Percentiles rank a stretch among this genome's conserved stretches.
Conservation (phyloP, 495 filamentous ascomycete genomes). For the Friedmanniomyces endolithicus region DNA sequence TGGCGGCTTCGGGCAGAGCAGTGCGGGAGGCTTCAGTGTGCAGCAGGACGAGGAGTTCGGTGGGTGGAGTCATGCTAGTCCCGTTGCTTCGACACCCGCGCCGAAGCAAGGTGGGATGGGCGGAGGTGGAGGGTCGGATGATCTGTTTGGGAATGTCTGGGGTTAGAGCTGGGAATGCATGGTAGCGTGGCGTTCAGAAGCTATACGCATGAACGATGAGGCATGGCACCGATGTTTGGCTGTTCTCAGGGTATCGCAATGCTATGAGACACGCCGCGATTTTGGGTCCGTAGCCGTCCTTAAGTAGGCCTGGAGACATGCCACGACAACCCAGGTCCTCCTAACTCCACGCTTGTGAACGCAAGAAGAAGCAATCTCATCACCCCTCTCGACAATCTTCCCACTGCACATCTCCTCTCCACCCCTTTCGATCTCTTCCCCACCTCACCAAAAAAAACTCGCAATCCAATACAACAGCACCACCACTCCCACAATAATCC, state of each 20-base stretch:
- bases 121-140: conserved; percentile 55
- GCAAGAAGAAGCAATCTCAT: background rate
- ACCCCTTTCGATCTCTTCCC: background rate
- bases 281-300: too few relatives aligned
- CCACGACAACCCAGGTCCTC: background rate
- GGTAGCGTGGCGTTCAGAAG: too few relatives aligned
- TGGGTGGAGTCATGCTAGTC: conserved; percentile 68
- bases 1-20: conserved; percentile 29
- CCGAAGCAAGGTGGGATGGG: conserved; percentile 18
- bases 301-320: background rate
- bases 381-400: too few relatives aligned
- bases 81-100: conserved; percentile 32
- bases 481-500: conserved; percentile 63
- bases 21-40: conserved; percentile 32
- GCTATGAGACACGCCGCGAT: too few relatives aligned
- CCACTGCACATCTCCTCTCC: background rate
- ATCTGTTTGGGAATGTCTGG: conserved; percentile 93
- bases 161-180: conserved; percentile 34
- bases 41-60: conserved; percentile 77
- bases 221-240: too few relatives aligned
- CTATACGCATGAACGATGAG: too few relatives aligned
- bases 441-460: conserved; percentile 22
- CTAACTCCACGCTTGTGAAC: background rate
- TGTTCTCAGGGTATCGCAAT: too few relatives aligned
- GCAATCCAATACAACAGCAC: conserved; percentile 56